Evolutionary conservation across 2,329 filamentous ascomycete species (phyloP).

Genomic region (Venturia asperata): DNA sequence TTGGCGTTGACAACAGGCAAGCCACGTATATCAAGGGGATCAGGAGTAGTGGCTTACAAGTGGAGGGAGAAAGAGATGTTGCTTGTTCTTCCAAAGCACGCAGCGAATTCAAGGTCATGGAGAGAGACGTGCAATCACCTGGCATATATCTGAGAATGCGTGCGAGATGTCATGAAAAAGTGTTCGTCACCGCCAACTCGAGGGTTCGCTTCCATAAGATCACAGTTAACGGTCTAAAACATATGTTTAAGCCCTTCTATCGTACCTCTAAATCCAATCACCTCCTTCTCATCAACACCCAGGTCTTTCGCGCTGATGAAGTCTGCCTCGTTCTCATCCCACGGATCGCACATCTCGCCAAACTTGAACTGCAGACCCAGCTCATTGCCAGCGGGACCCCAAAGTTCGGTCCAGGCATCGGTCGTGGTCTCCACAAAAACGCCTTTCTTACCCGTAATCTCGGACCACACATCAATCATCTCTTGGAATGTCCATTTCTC

Average conservation of each 20-base stretch:
- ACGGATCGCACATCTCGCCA: slow-evolving; percentile 27
- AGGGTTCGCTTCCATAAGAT: too few species aligned
- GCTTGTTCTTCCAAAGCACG: too few species aligned
- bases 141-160: too few species aligned
- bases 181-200: too few species aligned
- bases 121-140: too few species aligned
- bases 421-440: slow-evolving; percentile 25
- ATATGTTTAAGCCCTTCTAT: slow-evolving; percentile 22
- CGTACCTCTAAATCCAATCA: slow-evolving; percentile 25
- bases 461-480: slow-evolving; percentile 26
- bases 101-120: too few species aligned
- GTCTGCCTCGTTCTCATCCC: slow-evolving; percentile 24
- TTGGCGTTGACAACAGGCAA: too few species aligned
- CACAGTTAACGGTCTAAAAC: slow-evolving; percentile 3
- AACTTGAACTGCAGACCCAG: slow-evolving; percentile 27
- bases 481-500: slow-evolving; percentile 27
- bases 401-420: slow-evolving; percentile 24
- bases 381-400: slow-evolving; percentile 25
- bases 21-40: too few species aligned
- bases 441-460: slow-evolving; percentile 27
- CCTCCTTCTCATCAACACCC: slow-evolving; percentile 26
- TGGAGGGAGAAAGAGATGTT: too few species aligned
- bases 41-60: too few species aligned
- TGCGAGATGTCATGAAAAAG: too few species aligned
- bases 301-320: slow-evolving; percentile 26